phyloP scores from a whole-genome alignment of 495 filamentous ascomycete genomes.

The Podospora bellae-mahoneyi region DNA sequence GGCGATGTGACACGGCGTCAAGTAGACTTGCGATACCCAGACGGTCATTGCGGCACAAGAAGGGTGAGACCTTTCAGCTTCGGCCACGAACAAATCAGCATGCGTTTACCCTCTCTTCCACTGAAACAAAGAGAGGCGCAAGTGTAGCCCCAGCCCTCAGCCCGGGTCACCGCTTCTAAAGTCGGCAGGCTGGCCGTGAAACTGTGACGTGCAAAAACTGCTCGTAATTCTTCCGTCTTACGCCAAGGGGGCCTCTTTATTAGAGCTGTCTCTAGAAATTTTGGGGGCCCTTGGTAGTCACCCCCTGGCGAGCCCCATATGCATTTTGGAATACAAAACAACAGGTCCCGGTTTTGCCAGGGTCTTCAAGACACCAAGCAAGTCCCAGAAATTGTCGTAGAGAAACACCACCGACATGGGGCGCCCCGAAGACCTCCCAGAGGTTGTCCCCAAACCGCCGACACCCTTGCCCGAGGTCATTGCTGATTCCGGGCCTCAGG shows the following conservation, averaged over 20 bases:
- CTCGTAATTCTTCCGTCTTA: background rate
- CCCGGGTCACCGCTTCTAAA: conserved; percentile 5
- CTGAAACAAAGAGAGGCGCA: conserved; percentile 1
- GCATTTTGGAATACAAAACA: background rate
- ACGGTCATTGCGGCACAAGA: background rate
- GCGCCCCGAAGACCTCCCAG: conserved; percentile 26
- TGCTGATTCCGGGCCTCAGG: conserved; percentile 12
- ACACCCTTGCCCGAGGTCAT: conserved; percentile 22
- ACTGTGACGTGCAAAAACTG: background rate
- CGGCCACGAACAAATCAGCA: background rate
- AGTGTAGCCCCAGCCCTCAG: background rate
- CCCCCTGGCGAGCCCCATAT: background rate
- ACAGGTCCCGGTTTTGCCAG: background rate
- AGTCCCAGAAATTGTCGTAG: background rate
- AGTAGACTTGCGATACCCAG: background rate
- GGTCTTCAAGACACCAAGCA: background rate
- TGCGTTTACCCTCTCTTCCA: background rate
- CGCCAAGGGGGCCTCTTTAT: background rate
- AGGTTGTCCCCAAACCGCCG: conserved; percentile 17
- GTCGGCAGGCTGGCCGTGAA: background rate
- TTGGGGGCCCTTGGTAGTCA: background rate
- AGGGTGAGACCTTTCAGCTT: background rate
- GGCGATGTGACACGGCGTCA: background rate
- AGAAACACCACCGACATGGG: conserved; percentile 16
- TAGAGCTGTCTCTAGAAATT: too few relatives aligned